These are phyloP conservation scores for Aleurites moluccanus DNA, from an alignment of 441 rosid species.

Conservation along the genomic window DNA sequence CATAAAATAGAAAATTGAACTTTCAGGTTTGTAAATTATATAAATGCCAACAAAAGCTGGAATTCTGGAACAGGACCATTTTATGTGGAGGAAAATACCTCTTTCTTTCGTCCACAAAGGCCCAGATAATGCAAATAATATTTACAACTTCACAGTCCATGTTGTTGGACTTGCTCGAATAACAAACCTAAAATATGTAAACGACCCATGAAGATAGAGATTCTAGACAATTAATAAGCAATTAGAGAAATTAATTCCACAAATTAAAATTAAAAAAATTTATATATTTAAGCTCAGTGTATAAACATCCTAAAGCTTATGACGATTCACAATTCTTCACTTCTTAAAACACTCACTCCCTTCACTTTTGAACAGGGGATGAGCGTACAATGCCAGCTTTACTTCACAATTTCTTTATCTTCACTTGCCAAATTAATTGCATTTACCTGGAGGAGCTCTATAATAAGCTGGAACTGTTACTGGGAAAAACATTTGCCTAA, in stretches of 20 bases:
- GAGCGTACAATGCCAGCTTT: not conserved
- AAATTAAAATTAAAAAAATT: not conserved
- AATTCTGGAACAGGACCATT: no score
- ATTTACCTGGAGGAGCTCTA: conserved; percentile 10
- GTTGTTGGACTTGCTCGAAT: no score
- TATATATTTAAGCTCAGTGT: not conserved
- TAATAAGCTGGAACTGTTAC: conserved; percentile 13
- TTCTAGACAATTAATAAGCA: no score
- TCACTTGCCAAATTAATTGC: not conserved
- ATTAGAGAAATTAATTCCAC: not conserved
- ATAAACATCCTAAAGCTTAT: conserved; percentile 3
- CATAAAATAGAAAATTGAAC: no score
- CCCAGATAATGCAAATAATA: no score
- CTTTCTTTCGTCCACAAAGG: no score
- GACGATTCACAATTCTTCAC: conserved; percentile 13
- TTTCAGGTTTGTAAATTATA: no score
- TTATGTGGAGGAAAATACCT: no score
- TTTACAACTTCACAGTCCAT: no score
- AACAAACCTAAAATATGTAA: no score
- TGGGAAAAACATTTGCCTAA: conserved; percentile 25
- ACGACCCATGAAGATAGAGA: no score
- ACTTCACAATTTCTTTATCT: not conserved
- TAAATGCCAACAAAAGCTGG: no score
- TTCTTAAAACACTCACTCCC: not conserved
- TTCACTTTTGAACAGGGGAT: not conserved